These are phyloP conservation scores for Calocybe gambosa DNA, from an alignment of 1,284 basidiomycete species.

Conservation along the genomic window DNA sequence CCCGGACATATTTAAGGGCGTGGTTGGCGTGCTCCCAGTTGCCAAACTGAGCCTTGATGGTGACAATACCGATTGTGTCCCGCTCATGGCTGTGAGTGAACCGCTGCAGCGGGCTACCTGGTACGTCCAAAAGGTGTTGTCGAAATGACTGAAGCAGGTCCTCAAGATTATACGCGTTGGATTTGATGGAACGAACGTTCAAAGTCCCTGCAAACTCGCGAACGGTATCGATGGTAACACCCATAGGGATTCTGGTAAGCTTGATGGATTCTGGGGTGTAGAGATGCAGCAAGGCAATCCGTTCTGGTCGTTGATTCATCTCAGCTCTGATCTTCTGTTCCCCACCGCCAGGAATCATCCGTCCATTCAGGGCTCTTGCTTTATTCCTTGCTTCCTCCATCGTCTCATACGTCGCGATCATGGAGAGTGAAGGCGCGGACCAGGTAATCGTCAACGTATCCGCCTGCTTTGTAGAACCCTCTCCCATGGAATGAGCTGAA, in stretches of 20 bases:
- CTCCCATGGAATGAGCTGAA: constrained; percentile 34
- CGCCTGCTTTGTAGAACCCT: constrained; percentile 20
- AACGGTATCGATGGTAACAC: constrained; percentile 16
- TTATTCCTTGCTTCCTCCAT: constrained; percentile 23
- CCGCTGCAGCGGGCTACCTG: constrained; percentile 9
- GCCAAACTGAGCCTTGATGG: constrained; percentile 35
- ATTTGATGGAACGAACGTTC: constrained; percentile 15
- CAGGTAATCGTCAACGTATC: constrained; percentile 39
- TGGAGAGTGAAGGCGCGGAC: constrained; percentile 32
- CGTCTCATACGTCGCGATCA: constrained; percentile 32
- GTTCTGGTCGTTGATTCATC: constrained; percentile 31
- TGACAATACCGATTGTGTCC: constrained; percentile 22
- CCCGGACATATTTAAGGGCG: constrained; percentile 26
- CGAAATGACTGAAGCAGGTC: constrained; percentile 13
- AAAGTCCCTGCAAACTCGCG: constrained; percentile 11
- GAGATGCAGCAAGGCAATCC: constrained; percentile 15
- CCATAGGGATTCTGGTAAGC: constrained; percentile 26
- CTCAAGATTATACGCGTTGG: constrained; percentile 16
- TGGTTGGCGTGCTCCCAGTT: constrained; percentile 41
- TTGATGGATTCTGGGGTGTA: constrained; percentile 28
- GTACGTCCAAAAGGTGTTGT: constrained; percentile 13
- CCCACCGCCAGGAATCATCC: constrained; percentile 21
- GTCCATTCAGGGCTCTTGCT: constrained; percentile 27
- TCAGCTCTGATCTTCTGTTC: constrained; percentile 34
- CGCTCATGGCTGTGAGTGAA: constrained; percentile 15